phyloP scores from a whole-genome alignment of 2,329 filamentous ascomycete genomes.

The Dichotomopilus funicola region DNA sequence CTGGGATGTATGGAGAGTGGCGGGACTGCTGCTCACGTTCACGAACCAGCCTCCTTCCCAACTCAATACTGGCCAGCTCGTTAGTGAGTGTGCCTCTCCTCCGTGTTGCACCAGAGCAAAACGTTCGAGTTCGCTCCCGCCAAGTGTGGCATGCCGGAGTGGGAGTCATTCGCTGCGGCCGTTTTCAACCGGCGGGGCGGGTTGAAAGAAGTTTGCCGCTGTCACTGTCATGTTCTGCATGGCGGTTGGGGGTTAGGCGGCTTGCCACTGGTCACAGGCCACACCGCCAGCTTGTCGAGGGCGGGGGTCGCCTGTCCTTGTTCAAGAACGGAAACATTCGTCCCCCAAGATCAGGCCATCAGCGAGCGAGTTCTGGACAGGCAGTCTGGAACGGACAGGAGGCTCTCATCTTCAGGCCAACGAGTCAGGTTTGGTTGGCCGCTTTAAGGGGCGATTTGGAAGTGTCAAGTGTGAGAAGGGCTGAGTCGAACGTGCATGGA shows the following conservation, averaged over 20 bases:
- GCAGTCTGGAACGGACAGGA: background rate
- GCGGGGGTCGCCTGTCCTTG: background rate
- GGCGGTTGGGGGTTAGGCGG: background rate
- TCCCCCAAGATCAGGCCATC: too few relatives aligned
- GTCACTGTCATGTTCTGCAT: background rate
- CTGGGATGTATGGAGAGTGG: background rate
- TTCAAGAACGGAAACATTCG: background rate
- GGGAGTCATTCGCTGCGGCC: slow-evolving; percentile 1
- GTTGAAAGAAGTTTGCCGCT: background rate
- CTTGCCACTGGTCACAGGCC: background rate
- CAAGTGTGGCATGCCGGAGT: background rate
- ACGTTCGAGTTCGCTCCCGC: background rate
- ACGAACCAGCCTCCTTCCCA: background rate
- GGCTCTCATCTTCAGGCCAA: slow-evolving; percentile 1
- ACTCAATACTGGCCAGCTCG: background rate
- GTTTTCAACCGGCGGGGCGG: background rate
- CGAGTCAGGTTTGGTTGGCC: slow-evolving; percentile 6
- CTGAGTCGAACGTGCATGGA: too few relatives aligned
- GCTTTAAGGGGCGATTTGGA: background rate
- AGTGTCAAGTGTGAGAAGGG: background rate
- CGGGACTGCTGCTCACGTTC: background rate
- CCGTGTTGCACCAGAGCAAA: background rate
- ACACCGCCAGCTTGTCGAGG: slow-evolving; percentile 7
- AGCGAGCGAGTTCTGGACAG: background rate
- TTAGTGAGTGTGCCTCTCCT: background rate